A percentile compares a stretch with the other conserved stretches of the same genome.
Conservation (phyloP, 163 green algal species). For the Coccomyxa subellipsoidea region DNA sequence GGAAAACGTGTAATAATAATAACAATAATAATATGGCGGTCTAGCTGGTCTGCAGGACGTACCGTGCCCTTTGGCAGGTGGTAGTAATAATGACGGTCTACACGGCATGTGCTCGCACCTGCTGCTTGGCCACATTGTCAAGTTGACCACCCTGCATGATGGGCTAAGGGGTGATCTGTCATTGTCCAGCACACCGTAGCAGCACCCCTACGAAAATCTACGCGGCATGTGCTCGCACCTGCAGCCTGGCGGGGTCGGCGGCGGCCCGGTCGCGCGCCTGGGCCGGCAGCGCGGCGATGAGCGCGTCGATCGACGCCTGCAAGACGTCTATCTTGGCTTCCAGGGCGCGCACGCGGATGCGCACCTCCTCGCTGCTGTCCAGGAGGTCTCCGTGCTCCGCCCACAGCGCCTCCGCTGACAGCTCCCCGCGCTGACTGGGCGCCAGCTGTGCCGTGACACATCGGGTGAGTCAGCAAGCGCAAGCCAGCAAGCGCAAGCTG, state of each 20-base stretch:
- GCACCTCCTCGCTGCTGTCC: not conserved
- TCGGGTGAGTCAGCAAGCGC: not conserved
- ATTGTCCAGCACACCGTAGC: too few relatives aligned
- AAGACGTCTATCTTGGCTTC: not conserved
- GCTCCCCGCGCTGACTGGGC: not conserved
- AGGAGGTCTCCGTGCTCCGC: not conserved
- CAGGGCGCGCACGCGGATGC: not conserved
- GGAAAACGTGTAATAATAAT: too few relatives aligned
- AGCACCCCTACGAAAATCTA: not conserved
- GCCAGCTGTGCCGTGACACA: not conserved
- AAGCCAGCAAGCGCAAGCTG: not conserved
- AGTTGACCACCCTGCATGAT: not conserved
- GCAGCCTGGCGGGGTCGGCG: too few relatives aligned
- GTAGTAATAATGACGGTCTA: too few relatives aligned
- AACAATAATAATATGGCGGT: too few relatives aligned
- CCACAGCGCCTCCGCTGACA: not conserved
- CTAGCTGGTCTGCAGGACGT: too few relatives aligned
- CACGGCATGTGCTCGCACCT: too few relatives aligned
- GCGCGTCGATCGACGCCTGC: not conserved
- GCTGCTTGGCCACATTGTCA: too few relatives aligned
- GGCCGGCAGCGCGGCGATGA: not conserved
- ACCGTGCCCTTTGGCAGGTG: too few relatives aligned
- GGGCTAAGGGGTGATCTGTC: too few relatives aligned
- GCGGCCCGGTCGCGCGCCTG: not conserved
- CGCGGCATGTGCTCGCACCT: not conserved